phyloP scores from a whole-genome alignment of 2,329 filamentous ascomycete genomes.

The Aspergillaceae sp. region DNA sequence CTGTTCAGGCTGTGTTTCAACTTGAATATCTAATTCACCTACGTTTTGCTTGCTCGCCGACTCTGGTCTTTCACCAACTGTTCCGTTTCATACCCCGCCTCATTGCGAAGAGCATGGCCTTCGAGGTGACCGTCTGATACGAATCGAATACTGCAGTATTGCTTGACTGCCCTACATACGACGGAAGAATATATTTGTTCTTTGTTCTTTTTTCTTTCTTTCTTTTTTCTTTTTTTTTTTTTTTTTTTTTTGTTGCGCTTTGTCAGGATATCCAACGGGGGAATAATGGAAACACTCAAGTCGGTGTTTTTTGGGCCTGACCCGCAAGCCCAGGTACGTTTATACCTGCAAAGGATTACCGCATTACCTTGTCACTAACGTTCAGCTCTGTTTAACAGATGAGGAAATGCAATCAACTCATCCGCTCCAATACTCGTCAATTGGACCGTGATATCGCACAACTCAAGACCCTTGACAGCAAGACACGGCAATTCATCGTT shows the following conservation, averaged over 20 bases:
- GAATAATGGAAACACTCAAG: conserved; percentile 74
- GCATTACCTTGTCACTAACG: conserved; percentile 2
- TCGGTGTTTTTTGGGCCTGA: conserved; percentile 85
- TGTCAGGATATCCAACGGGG: too few relatives aligned
- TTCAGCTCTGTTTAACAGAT: conserved; percentile 48
- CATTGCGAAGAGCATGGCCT: background rate
- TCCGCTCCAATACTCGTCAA: conserved; percentile 84
- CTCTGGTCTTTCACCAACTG: background rate
- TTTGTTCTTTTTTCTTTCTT: too few relatives aligned
- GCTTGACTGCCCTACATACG: too few relatives aligned
- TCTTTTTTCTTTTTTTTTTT: too few relatives aligned
- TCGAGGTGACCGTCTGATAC: background rate
- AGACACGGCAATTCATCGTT: conserved; percentile 77
- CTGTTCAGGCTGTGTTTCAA: background rate
- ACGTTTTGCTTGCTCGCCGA: background rate
- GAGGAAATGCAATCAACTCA: conserved; percentile 86
- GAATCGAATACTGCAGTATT: background rate
- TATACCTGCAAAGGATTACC: background rate
- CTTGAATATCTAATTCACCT: background rate
- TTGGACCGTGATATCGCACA: conserved; percentile 84
- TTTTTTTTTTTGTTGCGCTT: background rate
- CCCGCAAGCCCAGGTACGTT: conserved; percentile 76
- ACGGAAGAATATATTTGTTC: too few relatives aligned
- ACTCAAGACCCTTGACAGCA: conserved; percentile 69
- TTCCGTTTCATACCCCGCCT: background rate